Evolutionary conservation across 106 monocot genomes (phyloP).

Genomic region (Dioscorea dumetorum): DNA sequence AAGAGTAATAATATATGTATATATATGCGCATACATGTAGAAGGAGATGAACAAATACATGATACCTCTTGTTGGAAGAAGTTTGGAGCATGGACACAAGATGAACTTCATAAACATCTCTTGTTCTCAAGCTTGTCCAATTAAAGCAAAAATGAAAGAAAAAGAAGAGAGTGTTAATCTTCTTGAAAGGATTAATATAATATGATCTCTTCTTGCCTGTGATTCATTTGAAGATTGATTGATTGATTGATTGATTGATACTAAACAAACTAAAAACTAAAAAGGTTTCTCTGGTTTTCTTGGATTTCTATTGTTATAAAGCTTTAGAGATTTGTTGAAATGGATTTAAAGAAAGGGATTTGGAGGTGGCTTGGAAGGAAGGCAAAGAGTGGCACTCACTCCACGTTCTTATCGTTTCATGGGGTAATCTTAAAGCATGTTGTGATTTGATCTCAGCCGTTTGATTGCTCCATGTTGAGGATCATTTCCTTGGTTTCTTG

Average conservation of each 20-base stretch:
- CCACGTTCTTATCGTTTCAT: background rate
- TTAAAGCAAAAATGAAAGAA: background rate
- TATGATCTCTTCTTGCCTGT: background rate
- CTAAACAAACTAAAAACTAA: too few relatives aligned
- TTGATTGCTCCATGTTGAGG: background rate
- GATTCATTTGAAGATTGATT: background rate
- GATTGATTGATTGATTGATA: too few relatives aligned
- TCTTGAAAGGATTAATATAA: background rate
- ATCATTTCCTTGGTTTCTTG: background rate
- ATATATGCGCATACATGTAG: too few relatives aligned
- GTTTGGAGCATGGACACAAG: slow-evolving; percentile 18
- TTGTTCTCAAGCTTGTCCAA: background rate
- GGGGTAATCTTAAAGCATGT: too few relatives aligned
- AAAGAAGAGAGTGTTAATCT: background rate
- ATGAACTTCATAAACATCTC: slow-evolving; percentile 23
- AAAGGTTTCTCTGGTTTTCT: background rate
- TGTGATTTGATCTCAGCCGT: background rate
- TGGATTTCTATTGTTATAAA: slow-evolving; percentile 1
- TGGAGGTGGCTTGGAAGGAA: slow-evolving; percentile 35
- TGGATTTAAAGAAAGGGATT: background rate
- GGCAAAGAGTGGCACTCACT: slow-evolving; percentile 18
- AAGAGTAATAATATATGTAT: too few relatives aligned
- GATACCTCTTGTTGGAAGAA: slow-evolving; percentile 18
- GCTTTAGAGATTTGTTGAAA: slow-evolving; percentile 1
- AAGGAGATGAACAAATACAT: slow-evolving; percentile 7